phyloP scores from a whole-genome alignment of 306 rosid genomes.

The Castanopsis chinensis region DNA sequence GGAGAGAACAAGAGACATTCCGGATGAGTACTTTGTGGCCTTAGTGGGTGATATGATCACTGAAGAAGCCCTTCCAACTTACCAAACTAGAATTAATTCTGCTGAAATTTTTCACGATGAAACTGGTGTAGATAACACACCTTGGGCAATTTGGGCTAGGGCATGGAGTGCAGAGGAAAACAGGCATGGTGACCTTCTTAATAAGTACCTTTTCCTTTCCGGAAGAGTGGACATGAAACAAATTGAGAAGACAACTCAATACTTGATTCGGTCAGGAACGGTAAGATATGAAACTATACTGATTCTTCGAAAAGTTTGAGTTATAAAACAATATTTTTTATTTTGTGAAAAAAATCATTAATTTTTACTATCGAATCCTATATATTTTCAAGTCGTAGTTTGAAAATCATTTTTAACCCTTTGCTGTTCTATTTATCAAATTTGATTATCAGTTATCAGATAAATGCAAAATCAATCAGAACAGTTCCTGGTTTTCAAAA shows the following conservation, averaged over 20 bases:
- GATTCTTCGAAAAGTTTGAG: too few species aligned
- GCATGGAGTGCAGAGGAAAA: constrained; percentile 97
- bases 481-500: too few species aligned
- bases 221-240: constrained; percentile 91
- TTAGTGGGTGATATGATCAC: constrained; percentile 90
- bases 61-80: constrained; percentile 89
- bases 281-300: constrained; percentile 27
- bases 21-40: constrained; percentile 84
- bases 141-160: constrained; percentile 91
- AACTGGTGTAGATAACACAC: constrained; percentile 76
- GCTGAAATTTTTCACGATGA: constrained; percentile 78
- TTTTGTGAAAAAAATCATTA: too few species aligned
- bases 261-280: constrained; percentile 84
- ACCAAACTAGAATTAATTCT: constrained; percentile 75
- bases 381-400: too few species aligned
- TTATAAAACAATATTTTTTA: too few species aligned
- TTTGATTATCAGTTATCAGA: too few species aligned
- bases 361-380: too few species aligned
- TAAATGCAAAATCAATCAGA: too few species aligned
- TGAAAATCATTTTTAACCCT: too few species aligned
- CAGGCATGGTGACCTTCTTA: constrained; percentile 88
- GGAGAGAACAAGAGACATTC: constrained; percentile 73
- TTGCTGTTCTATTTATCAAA: too few species aligned
- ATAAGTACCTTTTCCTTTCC: constrained; percentile 75
- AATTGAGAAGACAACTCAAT: constrained; percentile 82